These are phyloP conservation scores for Suillus tomentosus DNA, from an alignment of 768 basidiomycete genomes.

Conservation along the genomic window DNA sequence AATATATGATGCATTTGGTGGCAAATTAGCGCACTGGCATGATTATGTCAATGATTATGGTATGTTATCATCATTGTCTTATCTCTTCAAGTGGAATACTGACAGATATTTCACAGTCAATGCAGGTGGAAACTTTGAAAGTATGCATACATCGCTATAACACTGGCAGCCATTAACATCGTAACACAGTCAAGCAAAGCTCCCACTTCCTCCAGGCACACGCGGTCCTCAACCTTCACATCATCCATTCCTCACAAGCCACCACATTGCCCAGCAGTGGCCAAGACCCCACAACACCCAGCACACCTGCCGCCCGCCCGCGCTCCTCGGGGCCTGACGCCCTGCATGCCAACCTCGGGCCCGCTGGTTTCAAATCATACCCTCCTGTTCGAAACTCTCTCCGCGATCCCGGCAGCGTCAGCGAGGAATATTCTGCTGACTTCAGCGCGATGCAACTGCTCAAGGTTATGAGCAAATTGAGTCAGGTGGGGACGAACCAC, in stretches of 20 bases:
- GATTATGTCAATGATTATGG: constrained; percentile 79
- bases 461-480: constrained; percentile 79
- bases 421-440: constrained; percentile 57
- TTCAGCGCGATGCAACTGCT: constrained; percentile 81
- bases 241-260: constrained; percentile 78
- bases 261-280: constrained; percentile 24
- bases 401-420: constrained; percentile 21
- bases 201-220: constrained; percentile 88
- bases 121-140: constrained; percentile 67
- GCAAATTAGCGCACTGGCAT: constrained; percentile 81
- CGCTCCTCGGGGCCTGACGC: constrained; percentile 46
- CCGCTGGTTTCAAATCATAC: constrained; percentile 66
- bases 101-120: constrained; percentile 53
- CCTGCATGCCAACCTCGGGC: constrained; percentile 58
- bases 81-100: constrained; percentile 13
- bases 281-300: constrained; percentile 34
- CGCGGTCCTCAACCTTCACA: constrained; percentile 79
- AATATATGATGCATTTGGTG: constrained; percentile 80
- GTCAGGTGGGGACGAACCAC: constrained; percentile 60
- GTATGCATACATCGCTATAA: constrained; percentile 42
- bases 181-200: constrained; percentile 64
- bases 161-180: constrained; percentile 11
- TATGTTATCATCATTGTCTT: constrained; percentile 26
- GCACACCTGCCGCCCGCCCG: constrained; percentile 35
- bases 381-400: constrained; percentile 37